Evolutionary conservation across 345 rosid species (phyloP).

Genomic region (Gossypium australe): DNA sequence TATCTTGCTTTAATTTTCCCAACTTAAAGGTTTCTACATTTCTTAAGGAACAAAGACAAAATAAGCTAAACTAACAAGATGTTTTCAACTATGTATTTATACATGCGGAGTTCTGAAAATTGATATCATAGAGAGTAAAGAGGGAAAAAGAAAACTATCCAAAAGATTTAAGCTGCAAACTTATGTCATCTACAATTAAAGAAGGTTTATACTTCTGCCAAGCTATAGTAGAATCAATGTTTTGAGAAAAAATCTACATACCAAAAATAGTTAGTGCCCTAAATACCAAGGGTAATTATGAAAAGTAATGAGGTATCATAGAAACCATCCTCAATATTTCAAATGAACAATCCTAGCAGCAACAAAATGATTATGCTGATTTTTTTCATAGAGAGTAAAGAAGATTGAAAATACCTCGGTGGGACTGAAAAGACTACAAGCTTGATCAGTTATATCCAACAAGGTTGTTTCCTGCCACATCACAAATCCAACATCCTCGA

Average conservation of each 20-base stretch:
- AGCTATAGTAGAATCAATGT: neutral
- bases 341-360: neutral
- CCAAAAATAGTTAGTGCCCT: neutral
- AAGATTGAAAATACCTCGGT: slow-evolving; percentile 48
- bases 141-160: no score
- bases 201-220: neutral
- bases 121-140: no score
- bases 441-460: slow-evolving; percentile 72
- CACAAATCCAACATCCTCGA: slow-evolving; percentile 1
- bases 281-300: neutral
- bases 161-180: neutral
- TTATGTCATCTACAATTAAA: neutral
- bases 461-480: slow-evolving; percentile 82
- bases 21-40: neutral
- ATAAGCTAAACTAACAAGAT: neutral
- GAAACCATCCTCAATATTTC: neutral
- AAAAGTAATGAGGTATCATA: neutral
- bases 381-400: neutral
- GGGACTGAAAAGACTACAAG: slow-evolving; percentile 78
- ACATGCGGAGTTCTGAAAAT: neutral
- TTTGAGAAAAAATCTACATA: neutral
- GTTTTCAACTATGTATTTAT: neutral
- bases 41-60: neutral
- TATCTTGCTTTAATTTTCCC: neutral
- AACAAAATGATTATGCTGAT: neutral